Evolutionary conservation across 768 basidiomycete genomes (phyloP).

Genomic region (Russula sp.): DNA sequence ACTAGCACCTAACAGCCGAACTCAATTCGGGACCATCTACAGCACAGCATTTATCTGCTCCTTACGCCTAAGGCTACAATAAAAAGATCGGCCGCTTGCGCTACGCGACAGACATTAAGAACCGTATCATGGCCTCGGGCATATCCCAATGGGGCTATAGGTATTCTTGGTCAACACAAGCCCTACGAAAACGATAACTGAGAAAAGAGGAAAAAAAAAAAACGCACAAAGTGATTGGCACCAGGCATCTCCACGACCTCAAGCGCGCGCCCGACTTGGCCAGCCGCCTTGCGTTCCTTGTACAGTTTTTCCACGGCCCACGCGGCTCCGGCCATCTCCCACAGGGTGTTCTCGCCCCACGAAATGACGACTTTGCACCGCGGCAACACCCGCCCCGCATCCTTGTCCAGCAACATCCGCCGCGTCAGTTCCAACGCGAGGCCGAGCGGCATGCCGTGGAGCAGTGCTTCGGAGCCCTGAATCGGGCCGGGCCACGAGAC

Average conservation of each 20-base stretch:
- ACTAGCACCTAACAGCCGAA: background rate
- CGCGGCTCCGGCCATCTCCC: slow-evolving; percentile 16
- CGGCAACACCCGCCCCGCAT: slow-evolving; percentile 10
- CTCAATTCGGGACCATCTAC: background rate
- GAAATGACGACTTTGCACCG: slow-evolving; percentile 17
- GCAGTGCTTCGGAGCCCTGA: slow-evolving; percentile 16
- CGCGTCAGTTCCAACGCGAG: slow-evolving; percentile 9
- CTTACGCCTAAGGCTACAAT: background rate
- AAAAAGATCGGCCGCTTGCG: background rate
- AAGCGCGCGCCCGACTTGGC: slow-evolving; percentile 8
- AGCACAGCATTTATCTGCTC: background rate
- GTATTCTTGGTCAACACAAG: background rate
- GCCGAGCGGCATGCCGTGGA: slow-evolving; percentile 14
- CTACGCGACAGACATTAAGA: slow-evolving; percentile 12
- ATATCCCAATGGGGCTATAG: slow-evolving; percentile 19
- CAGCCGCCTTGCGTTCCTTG: slow-evolving; percentile 4
- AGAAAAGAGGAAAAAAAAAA: background rate
- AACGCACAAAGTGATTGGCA: slow-evolving; percentile 22
- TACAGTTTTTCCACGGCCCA: slow-evolving; percentile 18
- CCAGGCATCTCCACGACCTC: slow-evolving; percentile 17
- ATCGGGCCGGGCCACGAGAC: slow-evolving; percentile 18
- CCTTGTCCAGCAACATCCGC: slow-evolving; percentile 10
- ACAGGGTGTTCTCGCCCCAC: slow-evolving; percentile 19
- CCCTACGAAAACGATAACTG: too few relatives aligned
- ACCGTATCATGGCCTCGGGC: slow-evolving; percentile 15